Conservation (phyloP, 352 stramenopile genomes). For the Phytopythium boreale region DNA sequence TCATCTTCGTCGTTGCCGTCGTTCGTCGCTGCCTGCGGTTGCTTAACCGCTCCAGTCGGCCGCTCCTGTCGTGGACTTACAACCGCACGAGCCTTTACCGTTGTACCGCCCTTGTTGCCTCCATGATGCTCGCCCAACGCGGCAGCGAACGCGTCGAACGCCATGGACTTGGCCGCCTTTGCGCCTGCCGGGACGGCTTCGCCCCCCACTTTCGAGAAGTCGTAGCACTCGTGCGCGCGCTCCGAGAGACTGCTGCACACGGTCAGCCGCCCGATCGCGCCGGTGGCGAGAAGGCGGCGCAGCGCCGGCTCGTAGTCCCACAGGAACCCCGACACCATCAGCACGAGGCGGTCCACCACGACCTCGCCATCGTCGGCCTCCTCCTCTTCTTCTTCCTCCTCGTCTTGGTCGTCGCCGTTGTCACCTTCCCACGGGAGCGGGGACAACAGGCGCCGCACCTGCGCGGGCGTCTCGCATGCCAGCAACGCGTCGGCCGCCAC, state of each 20-base stretch:
- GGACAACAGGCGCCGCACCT: conserved; percentile 21
- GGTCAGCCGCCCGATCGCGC: conserved; percentile 38
- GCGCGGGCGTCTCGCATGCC: conserved; percentile 13
- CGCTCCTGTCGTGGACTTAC: not conserved
- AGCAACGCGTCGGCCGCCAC: conserved; percentile 37
- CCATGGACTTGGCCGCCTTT: conserved; percentile 27
- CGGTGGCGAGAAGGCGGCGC: conserved; percentile 29
- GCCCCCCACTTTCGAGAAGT: conserved; percentile 28
- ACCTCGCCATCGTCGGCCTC: not conserved
- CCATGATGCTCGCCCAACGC: conserved; percentile 12
- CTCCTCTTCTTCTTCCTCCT: not conserved
- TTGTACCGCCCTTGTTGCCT: not conserved
- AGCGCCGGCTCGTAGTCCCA: conserved; percentile 57
- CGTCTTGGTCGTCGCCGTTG: conserved; percentile 11
- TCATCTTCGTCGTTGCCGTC: conserved; percentile 21
- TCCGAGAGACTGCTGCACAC: conserved; percentile 69
- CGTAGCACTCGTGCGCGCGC: conserved; percentile 63
- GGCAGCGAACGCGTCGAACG: conserved; percentile 43
- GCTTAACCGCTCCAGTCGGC: not conserved
- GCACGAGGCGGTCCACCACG: conserved; percentile 35
- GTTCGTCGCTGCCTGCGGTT: not conserved
- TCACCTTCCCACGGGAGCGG: conserved; percentile 3
- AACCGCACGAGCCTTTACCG: not conserved
- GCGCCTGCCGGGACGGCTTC: conserved; percentile 11
- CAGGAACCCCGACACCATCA: conserved; percentile 55